These are phyloP conservation scores for Coemansia sp. DNA, from an alignment of 192 early-diverging fungal genomes.

Conservation along the genomic window DNA sequence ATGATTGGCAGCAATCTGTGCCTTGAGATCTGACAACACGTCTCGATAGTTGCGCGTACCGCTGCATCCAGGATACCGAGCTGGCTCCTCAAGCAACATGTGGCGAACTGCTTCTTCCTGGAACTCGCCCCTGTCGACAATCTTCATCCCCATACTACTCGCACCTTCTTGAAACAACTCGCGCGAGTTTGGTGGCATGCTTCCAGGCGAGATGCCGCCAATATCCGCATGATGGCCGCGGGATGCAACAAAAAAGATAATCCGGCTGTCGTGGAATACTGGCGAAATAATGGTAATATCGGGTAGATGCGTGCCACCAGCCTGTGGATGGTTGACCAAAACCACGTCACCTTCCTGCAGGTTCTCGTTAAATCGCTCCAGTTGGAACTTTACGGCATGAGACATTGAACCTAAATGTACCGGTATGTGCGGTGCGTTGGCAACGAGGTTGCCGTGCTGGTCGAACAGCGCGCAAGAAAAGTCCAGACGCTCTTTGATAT, in stretches of 20 bases:
- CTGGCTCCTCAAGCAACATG: slow-evolving; percentile 78
- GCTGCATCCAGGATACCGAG: slow-evolving; percentile 77
- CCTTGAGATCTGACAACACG: slow-evolving; percentile 92
- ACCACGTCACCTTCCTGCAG: slow-evolving; percentile 91
- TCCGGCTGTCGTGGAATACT: slow-evolving; percentile 69
- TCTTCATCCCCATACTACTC: slow-evolving; percentile 81
- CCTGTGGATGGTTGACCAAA: slow-evolving; percentile 92
- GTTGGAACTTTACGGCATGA: slow-evolving; percentile 91
- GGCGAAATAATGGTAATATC: slow-evolving; percentile 97
- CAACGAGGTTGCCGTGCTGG: slow-evolving; percentile 77
- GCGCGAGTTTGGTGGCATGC: slow-evolving; percentile 92
- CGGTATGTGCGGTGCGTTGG: slow-evolving; percentile 87
- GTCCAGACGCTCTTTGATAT: slow-evolving; percentile 97
- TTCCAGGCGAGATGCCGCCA: slow-evolving; percentile 79
- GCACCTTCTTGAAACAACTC: slow-evolving; percentile 96
- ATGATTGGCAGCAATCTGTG: slow-evolving; percentile 96
- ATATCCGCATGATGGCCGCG: slow-evolving; percentile 95
- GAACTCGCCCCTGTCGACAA: slow-evolving; percentile 81
- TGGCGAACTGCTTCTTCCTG: slow-evolving; percentile 79
- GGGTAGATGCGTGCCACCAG: slow-evolving; percentile 93
- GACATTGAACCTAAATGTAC: slow-evolving; percentile 94
- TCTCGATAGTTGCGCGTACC: slow-evolving; percentile 88
- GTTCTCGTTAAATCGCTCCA: slow-evolving; percentile 64
- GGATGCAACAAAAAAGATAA: slow-evolving; percentile 94
- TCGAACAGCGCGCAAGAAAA: slow-evolving; percentile 97